Evolutionary conservation across 768 basidiomycete genomes (phyloP).

Genomic region (Tricholoma saponaceum): DNA sequence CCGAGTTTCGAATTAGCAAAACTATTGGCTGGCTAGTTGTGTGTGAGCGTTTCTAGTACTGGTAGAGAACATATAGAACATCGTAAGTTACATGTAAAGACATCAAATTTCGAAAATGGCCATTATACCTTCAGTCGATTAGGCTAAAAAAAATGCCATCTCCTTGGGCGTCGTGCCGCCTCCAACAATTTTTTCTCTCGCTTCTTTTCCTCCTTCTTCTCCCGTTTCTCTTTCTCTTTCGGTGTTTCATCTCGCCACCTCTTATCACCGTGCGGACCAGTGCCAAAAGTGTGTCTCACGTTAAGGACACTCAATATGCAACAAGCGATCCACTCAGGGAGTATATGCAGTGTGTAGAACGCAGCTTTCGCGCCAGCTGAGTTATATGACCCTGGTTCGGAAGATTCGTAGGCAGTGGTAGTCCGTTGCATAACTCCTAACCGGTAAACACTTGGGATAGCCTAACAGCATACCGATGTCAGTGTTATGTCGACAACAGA

Average conservation of each 20-base stretch:
- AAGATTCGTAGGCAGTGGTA: slow-evolving; percentile 21
- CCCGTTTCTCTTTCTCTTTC: slow-evolving; percentile 16
- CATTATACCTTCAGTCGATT: not conserved
- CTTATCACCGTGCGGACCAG: slow-evolving; percentile 20
- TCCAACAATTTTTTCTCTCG: not conserved
- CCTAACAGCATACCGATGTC: not conserved
- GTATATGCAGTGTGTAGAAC: slow-evolving; percentile 30
- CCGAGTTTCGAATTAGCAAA: too few species aligned
- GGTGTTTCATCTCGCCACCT: slow-evolving; percentile 21
- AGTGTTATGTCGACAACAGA: not conserved
- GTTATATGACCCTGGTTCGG: slow-evolving; percentile 23
- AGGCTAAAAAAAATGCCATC: not conserved
- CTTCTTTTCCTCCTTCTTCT: slow-evolving; percentile 13
- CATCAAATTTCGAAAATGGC: not conserved
- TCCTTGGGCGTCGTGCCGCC: not conserved
- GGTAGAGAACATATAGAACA: too few species aligned
- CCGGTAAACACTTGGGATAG: slow-evolving; percentile 14
- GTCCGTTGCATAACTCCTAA: slow-evolving; percentile 25
- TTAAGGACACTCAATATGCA: slow-evolving; percentile 20
- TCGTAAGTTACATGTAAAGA: too few species aligned
- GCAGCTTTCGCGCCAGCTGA: slow-evolving; percentile 19
- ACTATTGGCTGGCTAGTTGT: too few species aligned
- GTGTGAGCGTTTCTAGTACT: too few species aligned
- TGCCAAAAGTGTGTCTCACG: slow-evolving; percentile 22
- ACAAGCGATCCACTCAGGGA: slow-evolving; percentile 28